phyloP scores from a whole-genome alignment of 129 eudicot genomes.

The Saussurea involucrata region DNA sequence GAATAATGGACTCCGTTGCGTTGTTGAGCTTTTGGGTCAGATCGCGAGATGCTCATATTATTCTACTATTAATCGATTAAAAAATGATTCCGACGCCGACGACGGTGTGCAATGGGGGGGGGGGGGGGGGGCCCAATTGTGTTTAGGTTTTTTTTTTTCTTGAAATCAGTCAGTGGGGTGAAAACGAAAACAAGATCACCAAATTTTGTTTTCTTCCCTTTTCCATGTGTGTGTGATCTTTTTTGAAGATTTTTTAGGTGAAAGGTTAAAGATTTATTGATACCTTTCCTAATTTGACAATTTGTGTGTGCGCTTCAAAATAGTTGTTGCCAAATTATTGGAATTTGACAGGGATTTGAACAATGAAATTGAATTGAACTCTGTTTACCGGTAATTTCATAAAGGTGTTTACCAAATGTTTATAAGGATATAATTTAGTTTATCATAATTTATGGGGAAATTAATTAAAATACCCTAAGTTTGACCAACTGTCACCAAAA shows the following conservation, averaged over 20 bases:
- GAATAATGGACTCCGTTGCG: constrained; percentile 8
- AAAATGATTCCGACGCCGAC: not conserved
- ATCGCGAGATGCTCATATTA: constrained; percentile 27
- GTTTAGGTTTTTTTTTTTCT: not conserved
- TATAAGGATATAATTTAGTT: too few relatives aligned
- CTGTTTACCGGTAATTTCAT: too few relatives aligned
- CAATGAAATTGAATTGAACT: too few relatives aligned
- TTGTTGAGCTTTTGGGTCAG: constrained; percentile 3
- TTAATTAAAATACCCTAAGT: too few relatives aligned
- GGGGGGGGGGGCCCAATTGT: not conserved
- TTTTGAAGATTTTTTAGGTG: constrained; percentile 4
- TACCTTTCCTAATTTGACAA: not conserved
- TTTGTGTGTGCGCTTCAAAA: not conserved
- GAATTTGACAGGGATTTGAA: not conserved
- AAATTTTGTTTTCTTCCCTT: not conserved
- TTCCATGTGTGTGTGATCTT: constrained; percentile 5
- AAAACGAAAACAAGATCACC: not conserved
- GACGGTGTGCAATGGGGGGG: constrained; percentile 18
- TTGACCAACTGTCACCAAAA: too few relatives aligned
- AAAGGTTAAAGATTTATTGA: not conserved
- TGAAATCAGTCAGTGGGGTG: constrained; percentile 10
- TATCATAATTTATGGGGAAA: too few relatives aligned
- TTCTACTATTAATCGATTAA: not conserved
- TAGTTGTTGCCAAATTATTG: not conserved
- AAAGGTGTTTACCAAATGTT: too few relatives aligned